These are phyloP conservation scores for Hordeum vulgare DNA, from an alignment of 176 grass and related monocot genomes.

Conservation along the genomic window MorexV3_pseudomolecules_assembly NC_058522.1:375257409-375257908, in stretches of 20 bases:
- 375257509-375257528: background rate
- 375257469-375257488: background rate
- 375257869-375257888: slow-evolving; percentile 10
- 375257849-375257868: slow-evolving; percentile 49
- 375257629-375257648: background rate
- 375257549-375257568: background rate
- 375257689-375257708: background rate
- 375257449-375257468: background rate
- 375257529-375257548: background rate
- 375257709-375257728: background rate
- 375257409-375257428: background rate
- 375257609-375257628: background rate
- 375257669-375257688: slow-evolving; percentile 19
- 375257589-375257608: background rate
- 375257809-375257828: slow-evolving; percentile 62
- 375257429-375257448: background rate
- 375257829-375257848: slow-evolving; percentile 53
- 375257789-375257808: slow-evolving; percentile 56
- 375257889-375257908: slow-evolving; percentile 12
- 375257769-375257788: slow-evolving; percentile 95
- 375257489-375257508: background rate
- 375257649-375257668: background rate
- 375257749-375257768: slow-evolving; percentile 77
- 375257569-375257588: background rate
- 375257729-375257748: slow-evolving; percentile 2